phyloP scores from a whole-genome alignment of 176 grass and related monocot species.

The Triticum monococcum region DNA sequence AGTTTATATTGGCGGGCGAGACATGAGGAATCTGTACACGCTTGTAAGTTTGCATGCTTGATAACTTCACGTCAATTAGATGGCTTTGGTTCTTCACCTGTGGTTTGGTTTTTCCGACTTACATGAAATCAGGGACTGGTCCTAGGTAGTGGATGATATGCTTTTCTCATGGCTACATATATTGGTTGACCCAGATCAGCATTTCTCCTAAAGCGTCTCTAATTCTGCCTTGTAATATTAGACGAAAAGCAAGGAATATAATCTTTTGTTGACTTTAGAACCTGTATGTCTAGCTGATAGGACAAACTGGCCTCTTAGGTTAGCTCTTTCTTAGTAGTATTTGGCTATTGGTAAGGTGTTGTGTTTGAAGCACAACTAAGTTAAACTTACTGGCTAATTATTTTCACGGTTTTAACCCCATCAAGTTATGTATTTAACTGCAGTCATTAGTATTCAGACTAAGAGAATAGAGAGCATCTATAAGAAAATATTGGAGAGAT shows the following conservation, averaged over 20 bases:
- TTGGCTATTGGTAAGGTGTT: background rate
- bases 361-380: background rate
- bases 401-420: background rate
- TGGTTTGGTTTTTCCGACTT: background rate
- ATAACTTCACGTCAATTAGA: background rate
- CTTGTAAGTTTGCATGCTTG: constrained; percentile 54
- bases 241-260: constrained; percentile 20
- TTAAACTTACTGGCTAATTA: background rate
- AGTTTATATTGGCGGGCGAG: constrained; percentile 58
- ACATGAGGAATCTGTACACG: constrained; percentile 86
- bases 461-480: background rate
- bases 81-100: background rate
- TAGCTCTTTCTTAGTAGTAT: background rate
- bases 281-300: background rate
- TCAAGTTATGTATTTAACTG: background rate
- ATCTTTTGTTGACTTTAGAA: background rate
- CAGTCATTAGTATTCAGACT: background rate
- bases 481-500: background rate
- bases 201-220: constrained; percentile 23
- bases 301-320: constrained; percentile 12
- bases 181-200: constrained; percentile 27
- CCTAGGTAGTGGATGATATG: background rate
- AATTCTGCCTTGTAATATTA: background rate
- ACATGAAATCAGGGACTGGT: constrained; percentile 7
- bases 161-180: background rate